Evolutionary conservation across 2,329 filamentous ascomycete genomes (phyloP).

Genomic region (Nannizzia gypsea): DNA sequence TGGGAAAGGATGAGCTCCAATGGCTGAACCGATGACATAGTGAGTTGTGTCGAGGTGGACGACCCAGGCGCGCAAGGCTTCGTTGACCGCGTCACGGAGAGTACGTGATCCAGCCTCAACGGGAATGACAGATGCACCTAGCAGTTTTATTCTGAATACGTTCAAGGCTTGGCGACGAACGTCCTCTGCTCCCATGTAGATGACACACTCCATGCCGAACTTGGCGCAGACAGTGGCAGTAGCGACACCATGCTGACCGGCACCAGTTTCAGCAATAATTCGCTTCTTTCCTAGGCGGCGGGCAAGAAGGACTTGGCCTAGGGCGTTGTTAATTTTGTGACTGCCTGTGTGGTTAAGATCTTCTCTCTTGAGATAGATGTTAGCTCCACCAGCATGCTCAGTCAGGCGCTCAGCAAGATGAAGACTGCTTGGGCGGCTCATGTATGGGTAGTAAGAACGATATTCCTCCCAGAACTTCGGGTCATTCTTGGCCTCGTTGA

Average conservation of each 20-base stretch:
- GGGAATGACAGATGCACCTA: constrained; percentile 83
- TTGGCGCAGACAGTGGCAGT: constrained; percentile 96
- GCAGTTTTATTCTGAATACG: constrained; percentile 94
- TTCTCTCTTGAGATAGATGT: constrained; percentile 96
- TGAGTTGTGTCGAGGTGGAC: constrained; percentile 85
- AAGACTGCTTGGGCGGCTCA: constrained; percentile 84
- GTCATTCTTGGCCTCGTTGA: constrained; percentile 76
- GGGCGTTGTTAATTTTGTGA: constrained; percentile 98
- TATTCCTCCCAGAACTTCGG: constrained; percentile 95
- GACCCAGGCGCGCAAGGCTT: constrained; percentile 89
- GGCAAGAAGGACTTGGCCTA: constrained; percentile 84
- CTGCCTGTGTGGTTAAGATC: constrained; percentile 96
- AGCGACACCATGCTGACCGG: constrained; percentile 93
- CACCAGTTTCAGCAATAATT: constrained; percentile 96
- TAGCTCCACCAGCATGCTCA: constrained; percentile 77
- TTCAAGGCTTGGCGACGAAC: constrained; percentile 92
- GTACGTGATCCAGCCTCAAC: constrained; percentile 83
- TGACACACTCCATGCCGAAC: constrained; percentile 94
- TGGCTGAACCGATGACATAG: constrained; percentile 96
- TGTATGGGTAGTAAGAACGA: constrained; percentile 90
- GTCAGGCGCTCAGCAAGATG: constrained; percentile 83
- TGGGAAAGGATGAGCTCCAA: constrained; percentile 94
- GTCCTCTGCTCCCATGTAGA: constrained; percentile 98
- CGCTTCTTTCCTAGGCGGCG: constrained; percentile 80
- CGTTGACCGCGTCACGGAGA: constrained; percentile 81